Conservation (phyloP, 176 grass and related monocot species). For the Metroxylon sagu region DNA sequence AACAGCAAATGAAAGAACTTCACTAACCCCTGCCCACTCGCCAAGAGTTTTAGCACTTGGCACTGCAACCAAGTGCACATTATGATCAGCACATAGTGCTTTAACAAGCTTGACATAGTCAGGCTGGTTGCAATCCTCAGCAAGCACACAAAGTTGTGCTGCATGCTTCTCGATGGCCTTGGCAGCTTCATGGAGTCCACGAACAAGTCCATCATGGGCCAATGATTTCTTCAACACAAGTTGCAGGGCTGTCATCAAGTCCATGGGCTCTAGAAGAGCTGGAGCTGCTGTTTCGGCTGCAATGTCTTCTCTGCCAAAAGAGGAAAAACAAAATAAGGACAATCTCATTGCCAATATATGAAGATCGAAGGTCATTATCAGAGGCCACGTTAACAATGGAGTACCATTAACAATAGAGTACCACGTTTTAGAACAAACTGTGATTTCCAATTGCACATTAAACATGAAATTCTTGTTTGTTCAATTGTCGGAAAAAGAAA, state of each 20-base stretch:
- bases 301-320: slow-evolving; percentile 30
- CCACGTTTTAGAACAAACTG: too few relatives aligned
- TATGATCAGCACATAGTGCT: slow-evolving; percentile 56
- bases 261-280: slow-evolving; percentile 57
- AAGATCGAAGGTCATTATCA: too few relatives aligned
- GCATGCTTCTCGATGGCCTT: slow-evolving; percentile 66
- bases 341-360: too few relatives aligned
- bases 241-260: slow-evolving; percentile 61
- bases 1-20: neutral
- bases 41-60: slow-evolving; percentile 67
- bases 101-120: slow-evolving; percentile 57
- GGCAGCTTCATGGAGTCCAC: slow-evolving; percentile 42
- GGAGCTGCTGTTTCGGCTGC: slow-evolving; percentile 30
- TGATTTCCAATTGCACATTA: too few relatives aligned
- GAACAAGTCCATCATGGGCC: slow-evolving; percentile 43
- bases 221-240: slow-evolving; percentile 42
- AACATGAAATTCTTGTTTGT: too few relatives aligned
- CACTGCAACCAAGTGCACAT: slow-evolving; percentile 56
- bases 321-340: too few relatives aligned
- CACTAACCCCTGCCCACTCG: slow-evolving; percentile 63
- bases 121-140: slow-evolving; percentile 24
- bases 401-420: too few relatives aligned
- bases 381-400: too few relatives aligned
- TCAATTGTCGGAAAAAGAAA: too few relatives aligned
- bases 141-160: slow-evolving; percentile 50